A percentile compares a stretch with the other conserved stretches of the same genome.
These are phyloP conservation scores for Dothistroma pini DNA, from an alignment of 2,329 filamentous ascomycete species.

Conservation along the genomic window DNA sequence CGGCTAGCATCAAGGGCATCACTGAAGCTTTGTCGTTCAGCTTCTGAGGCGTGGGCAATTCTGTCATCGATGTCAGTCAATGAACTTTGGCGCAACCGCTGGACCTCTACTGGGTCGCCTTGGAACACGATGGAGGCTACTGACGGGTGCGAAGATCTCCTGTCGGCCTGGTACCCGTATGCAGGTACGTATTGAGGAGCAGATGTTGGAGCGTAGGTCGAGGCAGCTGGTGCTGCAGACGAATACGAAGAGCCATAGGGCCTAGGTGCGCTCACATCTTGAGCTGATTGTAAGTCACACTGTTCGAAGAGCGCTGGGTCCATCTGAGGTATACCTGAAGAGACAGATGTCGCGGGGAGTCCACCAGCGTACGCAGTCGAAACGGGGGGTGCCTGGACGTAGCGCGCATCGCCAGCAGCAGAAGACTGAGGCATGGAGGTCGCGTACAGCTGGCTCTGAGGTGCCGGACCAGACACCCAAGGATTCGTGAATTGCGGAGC, in stretches of 20 bases:
- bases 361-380: conserved; percentile 60
- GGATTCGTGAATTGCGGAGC: conserved; percentile 84
- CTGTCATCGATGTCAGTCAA: conserved; percentile 61
- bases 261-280: conserved; percentile 71
- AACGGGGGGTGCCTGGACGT: conserved; percentile 30
- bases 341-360: conserved; percentile 69
- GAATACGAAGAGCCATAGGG: conserved; percentile 68
- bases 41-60: conserved; percentile 54
- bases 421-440: conserved; percentile 60
- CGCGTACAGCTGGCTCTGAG: conserved; percentile 61
- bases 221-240: conserved; percentile 66
- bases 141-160: conserved; percentile 84
- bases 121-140: conserved; percentile 56
- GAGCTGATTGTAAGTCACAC: conserved; percentile 63
- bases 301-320: conserved; percentile 54
- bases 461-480: conserved; percentile 64
- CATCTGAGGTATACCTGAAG: conserved; percentile 62
- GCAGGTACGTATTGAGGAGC: conserved; percentile 67
- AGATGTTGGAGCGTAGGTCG: conserved; percentile 63
- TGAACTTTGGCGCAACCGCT: conserved; percentile 55
- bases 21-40: conserved; percentile 67
- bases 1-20: conserved; percentile 91
- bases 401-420: conserved; percentile 50
- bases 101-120: conserved; percentile 44
- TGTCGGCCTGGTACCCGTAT: conserved; percentile 54